phyloP scores from a whole-genome alignment of 2,329 filamentous ascomycete species.

The Chaetomium sp. region DNA sequence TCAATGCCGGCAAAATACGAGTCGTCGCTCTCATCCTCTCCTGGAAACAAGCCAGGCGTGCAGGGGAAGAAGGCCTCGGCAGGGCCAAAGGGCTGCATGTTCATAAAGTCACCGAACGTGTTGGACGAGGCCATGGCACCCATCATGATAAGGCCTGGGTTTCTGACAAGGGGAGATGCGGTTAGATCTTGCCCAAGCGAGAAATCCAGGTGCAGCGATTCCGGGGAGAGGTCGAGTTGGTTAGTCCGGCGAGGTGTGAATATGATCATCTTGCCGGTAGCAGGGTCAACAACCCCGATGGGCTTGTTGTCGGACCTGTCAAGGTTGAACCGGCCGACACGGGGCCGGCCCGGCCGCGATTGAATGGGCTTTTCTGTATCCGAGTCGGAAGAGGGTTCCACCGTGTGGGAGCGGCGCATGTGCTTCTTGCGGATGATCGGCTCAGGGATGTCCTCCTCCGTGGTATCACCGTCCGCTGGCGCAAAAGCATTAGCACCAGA shows the following conservation, averaged over 20 bases:
- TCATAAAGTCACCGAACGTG: conserved; percentile 50
- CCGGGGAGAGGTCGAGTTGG: conserved; percentile 47
- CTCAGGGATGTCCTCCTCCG: conserved; percentile 52
- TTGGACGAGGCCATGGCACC: conserved; percentile 59
- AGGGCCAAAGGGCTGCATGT: conserved; percentile 63
- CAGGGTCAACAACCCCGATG: conserved; percentile 51
- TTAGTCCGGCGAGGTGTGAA: conserved; percentile 49
- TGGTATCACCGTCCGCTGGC: conserved; percentile 55
- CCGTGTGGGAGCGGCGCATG: conserved; percentile 28
- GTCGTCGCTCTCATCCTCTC: conserved; percentile 48
- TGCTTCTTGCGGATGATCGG: conserved; percentile 44
- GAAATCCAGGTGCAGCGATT: conserved; percentile 47
- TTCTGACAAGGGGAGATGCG: conserved; percentile 54
- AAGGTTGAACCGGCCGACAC: conserved; percentile 48
- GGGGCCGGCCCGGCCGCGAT: conserved; percentile 41
- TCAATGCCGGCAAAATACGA: conserved; percentile 33
- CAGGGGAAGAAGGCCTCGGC: conserved; percentile 71
- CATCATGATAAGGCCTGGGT: conserved; percentile 72
- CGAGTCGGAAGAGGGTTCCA: conserved; percentile 42
- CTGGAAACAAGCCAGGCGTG: conserved; percentile 51
- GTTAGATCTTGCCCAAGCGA: conserved; percentile 32
- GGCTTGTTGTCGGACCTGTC: conserved; percentile 50
- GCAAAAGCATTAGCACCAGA: conserved; percentile 33
- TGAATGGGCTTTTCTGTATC: conserved; percentile 43
- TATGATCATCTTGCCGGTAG: conserved; percentile 56